Evolutionary conservation across 2,329 filamentous ascomycete species (phyloP), one percentile per base, ranked within the genome.

Genomic region (Pseudogymnoascus sp.): DNA sequence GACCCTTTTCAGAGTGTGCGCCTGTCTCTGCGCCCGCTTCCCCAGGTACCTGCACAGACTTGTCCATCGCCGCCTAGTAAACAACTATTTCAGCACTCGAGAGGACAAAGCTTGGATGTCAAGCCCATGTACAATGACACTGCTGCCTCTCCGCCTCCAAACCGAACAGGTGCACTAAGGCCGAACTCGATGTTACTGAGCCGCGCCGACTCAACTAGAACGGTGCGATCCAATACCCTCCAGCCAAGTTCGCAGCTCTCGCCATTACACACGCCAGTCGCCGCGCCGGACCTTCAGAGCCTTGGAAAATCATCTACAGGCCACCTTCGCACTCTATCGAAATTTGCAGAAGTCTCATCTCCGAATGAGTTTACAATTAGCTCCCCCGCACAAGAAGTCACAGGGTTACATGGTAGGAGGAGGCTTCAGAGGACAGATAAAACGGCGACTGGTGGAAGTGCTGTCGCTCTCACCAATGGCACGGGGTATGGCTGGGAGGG

Each of bases 251-350:
- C 72, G 71, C n/a, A 67, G 70, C n/a, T 65, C 73, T 63, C 68
- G 69, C 62, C 73, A 75, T 61, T 69, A 39, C 70, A 73, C 25
- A 73, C 81, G 11, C 78, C 82, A 3, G 75, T 92, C 14, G 83
- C 81, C 6, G 81, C 84, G 0, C 88, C 90, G 2, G 92, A 97
- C 68, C 81, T 98, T 10, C 85, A 92, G 74, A 88, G 85, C 36
- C 81, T 99, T 16, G 89, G 93, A 65, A 90, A 90, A 70, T 98
- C 95, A 0, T 90, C 93, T 0, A 98, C 95, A 1, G 88, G 89
- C 65, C 91, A 99, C 75, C 83, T 99, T 21, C 88, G 93, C 48
- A 93, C 92, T 0, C 80, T 98, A 39, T 96, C 93, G 6, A 89
- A 87, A 70, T 84, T 96, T 68, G 90, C 92, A 1, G 85, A 93